Evolutionary conservation across 345 rosid species (phyloP), one percentile per base, ranked within the genome.

Genomic region (Hypericum perforatum): DNA sequence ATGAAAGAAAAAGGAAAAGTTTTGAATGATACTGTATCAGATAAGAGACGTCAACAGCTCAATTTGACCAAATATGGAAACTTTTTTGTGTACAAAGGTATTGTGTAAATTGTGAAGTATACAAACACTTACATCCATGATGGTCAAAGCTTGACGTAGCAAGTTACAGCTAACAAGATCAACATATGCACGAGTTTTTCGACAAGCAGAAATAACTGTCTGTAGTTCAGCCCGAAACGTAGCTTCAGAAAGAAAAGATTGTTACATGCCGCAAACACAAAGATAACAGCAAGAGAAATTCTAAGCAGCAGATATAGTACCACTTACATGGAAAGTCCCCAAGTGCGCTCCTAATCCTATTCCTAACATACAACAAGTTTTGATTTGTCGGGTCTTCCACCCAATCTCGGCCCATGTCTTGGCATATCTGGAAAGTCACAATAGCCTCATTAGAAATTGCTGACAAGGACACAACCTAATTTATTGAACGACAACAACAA

Each of bases 371-470:
- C 44, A 80, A 62, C 14, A 72, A 65, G 61, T 74, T 91, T 66
- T 47, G 70, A 73, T 87, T 91, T 43, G 98, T 78, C 32, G 96
- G 96, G 78, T 91, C 96, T 41, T 87, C 96, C 63, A 87, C 92
- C 95, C 89, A 87, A 16, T 75, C 75, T 54, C 42, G 69, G 45
- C 60, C 52, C 49, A 58, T 70, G 48, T 68, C 73, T 63, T 60
- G 74, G 65, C 98, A 91, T 70, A 87, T 70, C 98, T 91, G 72
- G 57, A 61, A 66, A 53, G 63, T 9, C 6, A 11, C 16, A 1
- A 57, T 10, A 4, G 36, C 22, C 57, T n/a, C 40, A 32, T 6
- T 37, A 11, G 6, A 54, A 37, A 22, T 22, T 22, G 32, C 32
- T 22, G 32, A 22, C 32, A 22, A 22, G 32, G 32, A 22, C 32